Percentiles rank a stretch among this genome's conserved stretches.
Conservation (phyloP, 805 yeast genomes). For the Wickerhamiella galacta region DNA sequence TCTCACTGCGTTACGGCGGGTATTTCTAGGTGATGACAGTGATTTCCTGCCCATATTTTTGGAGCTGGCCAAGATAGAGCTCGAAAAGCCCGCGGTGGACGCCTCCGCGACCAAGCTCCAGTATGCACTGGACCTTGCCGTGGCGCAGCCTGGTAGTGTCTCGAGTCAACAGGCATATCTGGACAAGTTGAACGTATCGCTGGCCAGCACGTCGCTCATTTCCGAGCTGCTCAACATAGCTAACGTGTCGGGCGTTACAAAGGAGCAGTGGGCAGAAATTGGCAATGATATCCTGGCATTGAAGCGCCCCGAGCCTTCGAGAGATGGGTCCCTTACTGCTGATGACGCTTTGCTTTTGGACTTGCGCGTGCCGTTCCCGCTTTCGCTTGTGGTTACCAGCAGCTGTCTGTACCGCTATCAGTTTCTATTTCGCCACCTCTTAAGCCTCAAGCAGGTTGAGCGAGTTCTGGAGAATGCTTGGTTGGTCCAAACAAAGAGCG, state of each 20-base stretch:
- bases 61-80: constrained; percentile 33
- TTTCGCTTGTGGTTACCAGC: constrained; percentile 55
- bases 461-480: constrained; percentile 48
- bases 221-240: constrained; percentile 24
- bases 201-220: constrained; percentile 20
- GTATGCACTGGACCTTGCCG: constrained; percentile 23
- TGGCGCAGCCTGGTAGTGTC: constrained; percentile 26
- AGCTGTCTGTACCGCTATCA: constrained; percentile 66
- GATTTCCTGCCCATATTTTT: constrained; percentile 37
- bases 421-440: constrained; percentile 53
- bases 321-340: constrained; percentile 13
- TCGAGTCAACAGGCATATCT: constrained; percentile 23
- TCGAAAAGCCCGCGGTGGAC: constrained; percentile 26
- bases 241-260: constrained; percentile 21
- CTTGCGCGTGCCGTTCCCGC: constrained; percentile 59
- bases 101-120: constrained; percentile 22
- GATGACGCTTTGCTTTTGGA: constrained; percentile 24
- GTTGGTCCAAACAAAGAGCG: constrained; percentile 47
- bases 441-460: constrained; percentile 46
- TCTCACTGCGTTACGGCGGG: constrained; percentile 34
- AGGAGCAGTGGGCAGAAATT: constrained; percentile 12
- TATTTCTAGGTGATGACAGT: constrained; percentile 40
- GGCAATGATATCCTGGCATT: too few species aligned
- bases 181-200: constrained; percentile 20
- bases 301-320: too few species aligned